Conservation (phyloP, 345 rosid species). For the Gossypium arboreum region DNA sequence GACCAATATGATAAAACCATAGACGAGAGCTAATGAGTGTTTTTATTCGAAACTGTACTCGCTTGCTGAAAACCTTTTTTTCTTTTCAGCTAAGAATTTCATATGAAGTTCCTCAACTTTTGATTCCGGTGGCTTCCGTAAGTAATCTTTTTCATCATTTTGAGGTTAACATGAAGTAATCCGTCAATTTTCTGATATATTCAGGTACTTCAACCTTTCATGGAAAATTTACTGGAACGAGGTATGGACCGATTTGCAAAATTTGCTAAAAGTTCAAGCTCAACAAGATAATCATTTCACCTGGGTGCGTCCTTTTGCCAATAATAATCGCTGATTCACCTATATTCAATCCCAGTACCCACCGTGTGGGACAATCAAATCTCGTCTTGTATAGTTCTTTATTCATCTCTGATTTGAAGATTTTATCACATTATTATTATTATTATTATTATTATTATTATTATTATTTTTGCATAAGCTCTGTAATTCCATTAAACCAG, state of each 20-base stretch:
- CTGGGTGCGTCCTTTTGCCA: background rate
- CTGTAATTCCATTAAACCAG: background rate
- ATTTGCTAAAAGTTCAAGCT: slow-evolving; percentile 32
- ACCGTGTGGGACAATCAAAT: background rate
- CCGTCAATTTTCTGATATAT: background rate
- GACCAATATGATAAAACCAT: too few species aligned
- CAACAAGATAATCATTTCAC: background rate
- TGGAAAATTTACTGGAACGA: slow-evolving; percentile 56
- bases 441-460: background rate
- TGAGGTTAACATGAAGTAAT: background rate
- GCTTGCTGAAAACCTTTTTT: slow-evolving; percentile 4
- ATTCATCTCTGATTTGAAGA: background rate
- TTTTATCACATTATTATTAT: background rate
- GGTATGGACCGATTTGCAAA: slow-evolving; percentile 70
- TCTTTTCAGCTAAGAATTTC: slow-evolving; percentile 85
- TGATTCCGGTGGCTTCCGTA: slow-evolving; percentile 79
- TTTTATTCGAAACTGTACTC: background rate
- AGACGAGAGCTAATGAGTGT: too few species aligned
- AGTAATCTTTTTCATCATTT: slow-evolving; percentile 21
- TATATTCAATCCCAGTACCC: background rate
- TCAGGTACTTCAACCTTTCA: slow-evolving; percentile 82
- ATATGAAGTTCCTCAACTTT: slow-evolving; percentile 81
- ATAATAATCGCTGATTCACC: background rate
- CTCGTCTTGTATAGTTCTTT: background rate
- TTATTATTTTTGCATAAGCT: background rate